These are phyloP conservation scores for Cladosporium oxysporum DNA, from an alignment of 2,329 filamentous ascomycete species.

Conservation along the genomic window DNA sequence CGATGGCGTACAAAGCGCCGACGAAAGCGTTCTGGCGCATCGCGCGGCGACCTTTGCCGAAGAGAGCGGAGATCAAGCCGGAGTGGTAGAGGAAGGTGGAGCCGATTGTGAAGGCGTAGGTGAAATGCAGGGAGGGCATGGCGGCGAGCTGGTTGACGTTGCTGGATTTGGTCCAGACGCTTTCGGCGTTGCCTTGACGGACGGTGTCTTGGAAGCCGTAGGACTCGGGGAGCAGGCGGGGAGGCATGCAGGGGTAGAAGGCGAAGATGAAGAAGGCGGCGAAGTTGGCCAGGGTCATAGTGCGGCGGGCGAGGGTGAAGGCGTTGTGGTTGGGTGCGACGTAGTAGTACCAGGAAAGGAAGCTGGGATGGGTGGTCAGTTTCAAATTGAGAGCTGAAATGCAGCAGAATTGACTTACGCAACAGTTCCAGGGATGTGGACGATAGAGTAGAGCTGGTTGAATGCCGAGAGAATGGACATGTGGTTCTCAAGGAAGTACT, in stretches of 20 bases:
- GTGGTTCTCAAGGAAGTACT: constrained; percentile 59
- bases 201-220: constrained; percentile 52
- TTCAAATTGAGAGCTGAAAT: constrained; percentile 18
- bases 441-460: constrained; percentile 61
- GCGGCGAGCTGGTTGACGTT: constrained; percentile 51
- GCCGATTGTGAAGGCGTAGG: constrained; percentile 56
- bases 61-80: constrained; percentile 43
- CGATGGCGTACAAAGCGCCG: constrained; percentile 45
- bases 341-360: constrained; percentile 66
- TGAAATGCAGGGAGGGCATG: constrained; percentile 57
- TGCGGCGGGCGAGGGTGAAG: constrained; percentile 47
- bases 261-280: constrained; percentile 55
- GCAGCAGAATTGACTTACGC: constrained; percentile 44
- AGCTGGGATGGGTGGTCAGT: constrained; percentile 42
- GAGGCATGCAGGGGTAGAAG: constrained; percentile 56
- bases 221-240: constrained; percentile 47
- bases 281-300: constrained; percentile 55
- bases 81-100: constrained; percentile 56
- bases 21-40: constrained; percentile 24
- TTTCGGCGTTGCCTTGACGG: constrained; percentile 49
- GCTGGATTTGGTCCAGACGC: constrained; percentile 49
- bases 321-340: constrained; percentile 53
- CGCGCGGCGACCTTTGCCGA: constrained; percentile 39
- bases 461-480: constrained; percentile 55
- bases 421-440: constrained; percentile 63